These are phyloP conservation scores for Naematelia aurantialba DNA, from an alignment of 768 basidiomycete genomes.

Conservation along the genomic window DNA sequence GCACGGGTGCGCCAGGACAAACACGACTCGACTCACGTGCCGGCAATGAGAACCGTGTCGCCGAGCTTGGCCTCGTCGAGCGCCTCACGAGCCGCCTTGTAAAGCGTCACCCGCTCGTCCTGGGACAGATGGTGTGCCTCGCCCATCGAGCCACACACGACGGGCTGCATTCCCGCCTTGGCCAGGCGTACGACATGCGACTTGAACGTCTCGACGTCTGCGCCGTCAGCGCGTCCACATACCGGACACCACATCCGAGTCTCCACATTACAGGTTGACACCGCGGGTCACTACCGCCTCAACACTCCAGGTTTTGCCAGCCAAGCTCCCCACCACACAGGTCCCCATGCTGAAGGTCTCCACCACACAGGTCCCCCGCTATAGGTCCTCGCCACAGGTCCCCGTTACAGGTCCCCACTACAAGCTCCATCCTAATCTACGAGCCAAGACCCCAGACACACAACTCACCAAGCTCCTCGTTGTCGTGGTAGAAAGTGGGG, in stretches of 20 bases:
- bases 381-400: too few relatives aligned
- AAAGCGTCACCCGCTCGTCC: constrained; percentile 63
- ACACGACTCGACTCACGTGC: constrained; percentile 55
- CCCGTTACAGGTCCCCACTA: too few relatives aligned
- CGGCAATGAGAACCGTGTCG: constrained; percentile 68
- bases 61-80: constrained; percentile 64
- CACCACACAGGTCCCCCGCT: too few relatives aligned
- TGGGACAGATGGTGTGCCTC: constrained; percentile 73
- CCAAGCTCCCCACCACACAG: too few relatives aligned
- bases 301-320: too few relatives aligned
- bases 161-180: constrained; percentile 64
- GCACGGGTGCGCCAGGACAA: background rate
- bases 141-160: constrained; percentile 79
- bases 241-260: too few relatives aligned
- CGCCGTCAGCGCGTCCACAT: too few relatives aligned
- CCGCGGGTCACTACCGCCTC: too few relatives aligned
- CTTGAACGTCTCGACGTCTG: constrained; percentile 67
- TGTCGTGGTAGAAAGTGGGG: constrained; percentile 74
- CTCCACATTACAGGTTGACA: background rate
- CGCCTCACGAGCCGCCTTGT: constrained; percentile 65
- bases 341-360: too few relatives aligned
- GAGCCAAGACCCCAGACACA: background rate
- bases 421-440: too few relatives aligned
- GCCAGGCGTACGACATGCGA: constrained; percentile 65
- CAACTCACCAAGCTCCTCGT: constrained; percentile 75